These are phyloP conservation scores for Starmerella gropengiesseri DNA, from an alignment of 805 yeast genomes.

Conservation along the genomic window DNA sequence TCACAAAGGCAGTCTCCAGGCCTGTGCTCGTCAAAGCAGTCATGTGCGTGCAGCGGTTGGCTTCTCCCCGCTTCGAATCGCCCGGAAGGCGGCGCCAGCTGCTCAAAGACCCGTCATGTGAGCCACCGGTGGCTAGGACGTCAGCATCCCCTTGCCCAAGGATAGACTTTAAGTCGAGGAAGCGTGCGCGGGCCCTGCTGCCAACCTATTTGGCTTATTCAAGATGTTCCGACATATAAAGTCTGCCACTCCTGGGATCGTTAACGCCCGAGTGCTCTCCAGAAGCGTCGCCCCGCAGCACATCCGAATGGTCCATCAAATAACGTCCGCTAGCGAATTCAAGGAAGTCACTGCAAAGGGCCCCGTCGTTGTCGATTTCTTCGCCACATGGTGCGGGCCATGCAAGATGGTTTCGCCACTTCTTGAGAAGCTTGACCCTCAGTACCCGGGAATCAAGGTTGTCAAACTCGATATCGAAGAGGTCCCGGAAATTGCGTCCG, in stretches of 20 bases:
- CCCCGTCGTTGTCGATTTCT: constrained; percentile 87
- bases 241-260: background rate
- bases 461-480: constrained; percentile 88
- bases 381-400: constrained; percentile 98
- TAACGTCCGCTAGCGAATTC: constrained; percentile 50
- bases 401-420: constrained; percentile 95
- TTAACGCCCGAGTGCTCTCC: background rate
- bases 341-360: constrained; percentile 53
- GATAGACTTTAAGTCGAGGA: too few species aligned
- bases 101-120: too few species aligned
- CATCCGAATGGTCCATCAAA: constrained; percentile 43
- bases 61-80: too few species aligned
- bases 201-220: background rate
- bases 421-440: constrained; percentile 50
- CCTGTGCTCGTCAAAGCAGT: too few species aligned
- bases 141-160: too few species aligned
- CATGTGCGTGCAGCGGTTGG: too few species aligned
- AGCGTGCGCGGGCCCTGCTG: too few species aligned
- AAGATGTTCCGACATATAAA: constrained; percentile 6
- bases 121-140: too few species aligned
- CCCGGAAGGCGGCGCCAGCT: too few species aligned
- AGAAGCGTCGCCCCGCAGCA: background rate
- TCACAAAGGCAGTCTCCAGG: too few species aligned
- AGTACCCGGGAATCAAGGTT: constrained; percentile 59
- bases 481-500: constrained; percentile 61